These are phyloP conservation scores for Ophiostoma triangulosporum DNA, from an alignment of 2,329 filamentous ascomycete species.

Conservation along the genomic window DNA sequence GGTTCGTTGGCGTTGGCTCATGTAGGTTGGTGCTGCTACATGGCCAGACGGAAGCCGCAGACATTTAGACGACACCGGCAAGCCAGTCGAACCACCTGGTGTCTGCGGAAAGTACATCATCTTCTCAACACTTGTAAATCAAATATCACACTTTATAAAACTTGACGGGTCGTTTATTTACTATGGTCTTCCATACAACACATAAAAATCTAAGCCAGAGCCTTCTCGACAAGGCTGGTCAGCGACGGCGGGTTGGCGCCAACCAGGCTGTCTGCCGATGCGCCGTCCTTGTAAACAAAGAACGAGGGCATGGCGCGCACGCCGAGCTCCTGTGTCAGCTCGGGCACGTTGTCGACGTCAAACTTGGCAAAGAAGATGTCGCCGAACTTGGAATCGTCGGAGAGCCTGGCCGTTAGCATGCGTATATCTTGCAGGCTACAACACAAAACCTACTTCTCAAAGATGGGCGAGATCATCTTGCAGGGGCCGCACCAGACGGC, in stretches of 20 bases:
- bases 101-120: too few relatives aligned
- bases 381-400: conserved; percentile 32
- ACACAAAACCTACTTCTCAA: conserved; percentile 43
- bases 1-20: too few relatives aligned
- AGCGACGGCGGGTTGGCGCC: conserved; percentile 56
- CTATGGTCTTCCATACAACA: too few relatives aligned
- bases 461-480: conserved; percentile 71
- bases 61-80: too few relatives aligned
- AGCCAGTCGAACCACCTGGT: too few relatives aligned
- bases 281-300: conserved; percentile 65
- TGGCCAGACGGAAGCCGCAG: too few relatives aligned
- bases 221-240: background rate
- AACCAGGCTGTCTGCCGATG: conserved; percentile 59
- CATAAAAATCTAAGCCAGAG: background rate
- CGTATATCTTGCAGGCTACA: too few relatives aligned
- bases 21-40: too few relatives aligned
- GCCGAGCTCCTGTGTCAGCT: conserved; percentile 62
- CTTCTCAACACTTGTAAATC: too few relatives aligned
- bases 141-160: too few relatives aligned
- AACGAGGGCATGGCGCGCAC: conserved; percentile 93
- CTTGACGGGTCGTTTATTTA: too few relatives aligned
- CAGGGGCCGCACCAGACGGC: conserved; percentile 91
- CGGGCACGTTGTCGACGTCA: conserved; percentile 72
- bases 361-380: conserved; percentile 69
- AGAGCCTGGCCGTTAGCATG: conserved; percentile 32